Percentiles rank a stretch among this genome's conserved stretches.
Evolutionary conservation across 768 basidiomycete genomes (phyloP).

Genomic region (Tricholoma sp.): DNA sequence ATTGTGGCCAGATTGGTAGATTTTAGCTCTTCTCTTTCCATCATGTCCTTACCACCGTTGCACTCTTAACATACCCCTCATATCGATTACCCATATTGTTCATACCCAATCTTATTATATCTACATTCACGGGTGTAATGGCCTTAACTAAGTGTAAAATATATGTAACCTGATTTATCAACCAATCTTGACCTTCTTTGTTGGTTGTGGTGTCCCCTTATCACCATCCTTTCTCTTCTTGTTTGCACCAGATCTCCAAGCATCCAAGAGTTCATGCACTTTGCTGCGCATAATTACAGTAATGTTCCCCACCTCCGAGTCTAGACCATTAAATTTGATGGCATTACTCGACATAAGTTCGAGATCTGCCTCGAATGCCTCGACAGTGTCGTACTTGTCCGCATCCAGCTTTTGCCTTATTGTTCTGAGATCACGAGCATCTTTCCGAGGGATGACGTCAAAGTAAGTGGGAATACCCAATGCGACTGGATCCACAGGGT

Average conservation of each 20-base stretch:
- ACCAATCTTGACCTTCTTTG: slow-evolving; percentile 62
- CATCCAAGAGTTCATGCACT: slow-evolving; percentile 47
- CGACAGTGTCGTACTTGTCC: slow-evolving; percentile 76
- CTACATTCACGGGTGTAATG: slow-evolving; percentile 14
- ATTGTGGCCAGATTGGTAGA: slow-evolving; percentile 61
- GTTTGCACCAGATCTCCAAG: slow-evolving; percentile 40
- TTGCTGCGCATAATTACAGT: slow-evolving; percentile 47
- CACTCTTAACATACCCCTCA: not conserved
- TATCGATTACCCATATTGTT: not conserved
- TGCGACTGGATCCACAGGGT: slow-evolving; percentile 83
- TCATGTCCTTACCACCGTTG: not conserved
- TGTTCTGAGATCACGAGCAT: slow-evolving; percentile 81
- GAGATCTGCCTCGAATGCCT: slow-evolving; percentile 80
- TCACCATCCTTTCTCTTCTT: slow-evolving; percentile 80
- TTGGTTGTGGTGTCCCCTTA: slow-evolving; percentile 53
- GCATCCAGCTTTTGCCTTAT: slow-evolving; percentile 77
- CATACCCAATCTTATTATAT: slow-evolving; percentile 15
- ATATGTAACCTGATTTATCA: slow-evolving; percentile 24
- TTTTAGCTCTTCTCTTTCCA: not conserved
- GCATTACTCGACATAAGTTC: slow-evolving; percentile 88
- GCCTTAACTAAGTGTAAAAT: slow-evolving; percentile 10
- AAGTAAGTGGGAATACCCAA: slow-evolving; percentile 86
- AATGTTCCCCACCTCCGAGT: slow-evolving; percentile 71
- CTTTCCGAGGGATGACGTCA: slow-evolving; percentile 76
- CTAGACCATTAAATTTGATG: slow-evolving; percentile 78